Evolutionary conservation across 1,284 basidiomycete genomes (phyloP).

Genomic region (Moniliophthora roreri): DNA sequence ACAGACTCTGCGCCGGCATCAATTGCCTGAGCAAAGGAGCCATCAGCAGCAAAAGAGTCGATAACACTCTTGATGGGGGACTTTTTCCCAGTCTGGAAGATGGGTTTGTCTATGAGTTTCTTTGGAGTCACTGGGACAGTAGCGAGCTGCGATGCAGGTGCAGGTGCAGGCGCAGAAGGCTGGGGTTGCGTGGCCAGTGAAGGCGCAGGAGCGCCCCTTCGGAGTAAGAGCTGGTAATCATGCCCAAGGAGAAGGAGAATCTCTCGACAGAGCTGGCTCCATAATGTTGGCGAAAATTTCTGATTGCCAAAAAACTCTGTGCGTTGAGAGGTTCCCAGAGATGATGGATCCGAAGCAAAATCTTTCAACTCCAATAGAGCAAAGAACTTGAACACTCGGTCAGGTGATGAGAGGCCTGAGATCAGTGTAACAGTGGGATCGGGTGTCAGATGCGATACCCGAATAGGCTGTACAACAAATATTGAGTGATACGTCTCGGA

Average conservation of each 20-base stretch:
- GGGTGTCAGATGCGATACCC: constrained; percentile 38
- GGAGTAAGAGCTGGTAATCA: constrained; percentile 62
- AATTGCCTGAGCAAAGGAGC: constrained; percentile 49
- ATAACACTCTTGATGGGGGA: constrained; percentile 52
- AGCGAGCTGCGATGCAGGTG: constrained; percentile 16
- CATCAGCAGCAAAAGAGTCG: constrained; percentile 58
- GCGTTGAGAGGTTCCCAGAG: constrained; percentile 42
- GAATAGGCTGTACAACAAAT: constrained; percentile 36
- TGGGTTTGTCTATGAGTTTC: constrained; percentile 46
- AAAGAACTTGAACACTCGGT: constrained; percentile 52
- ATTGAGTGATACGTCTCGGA: not conserved
- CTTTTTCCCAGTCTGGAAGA: constrained; percentile 39
- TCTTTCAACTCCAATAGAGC: constrained; percentile 55
- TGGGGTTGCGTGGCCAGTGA: constrained; percentile 24
- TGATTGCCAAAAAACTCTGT: constrained; percentile 68
- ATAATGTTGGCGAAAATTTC: constrained; percentile 63
- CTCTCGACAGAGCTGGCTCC: constrained; percentile 60
- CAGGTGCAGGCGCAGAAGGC: constrained; percentile 23
- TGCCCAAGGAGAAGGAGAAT: constrained; percentile 59
- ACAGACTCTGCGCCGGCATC: constrained; percentile 44
- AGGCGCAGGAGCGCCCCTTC: constrained; percentile 44
- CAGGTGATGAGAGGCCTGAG: constrained; percentile 55
- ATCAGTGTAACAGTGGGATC: constrained; percentile 55
- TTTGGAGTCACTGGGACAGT: constrained; percentile 31
- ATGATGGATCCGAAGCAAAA: constrained; percentile 40